These are phyloP conservation scores for Suaeda aralocaspica DNA, from an alignment of 148 eudicot genomes.

Conservation along the genomic window DNA sequence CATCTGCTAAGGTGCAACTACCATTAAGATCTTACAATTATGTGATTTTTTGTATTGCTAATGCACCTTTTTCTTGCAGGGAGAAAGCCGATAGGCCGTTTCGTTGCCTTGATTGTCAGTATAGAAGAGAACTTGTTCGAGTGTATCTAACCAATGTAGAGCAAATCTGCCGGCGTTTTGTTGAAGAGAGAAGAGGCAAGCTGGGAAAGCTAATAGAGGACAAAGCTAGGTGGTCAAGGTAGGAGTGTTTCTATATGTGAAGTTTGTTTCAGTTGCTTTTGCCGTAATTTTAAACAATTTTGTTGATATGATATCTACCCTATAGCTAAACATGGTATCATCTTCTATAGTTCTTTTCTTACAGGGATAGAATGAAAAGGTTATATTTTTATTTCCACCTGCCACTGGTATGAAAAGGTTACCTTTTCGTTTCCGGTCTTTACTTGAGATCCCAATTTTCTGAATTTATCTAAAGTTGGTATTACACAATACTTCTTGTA, in stretches of 20 bases:
- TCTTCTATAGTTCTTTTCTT: background rate
- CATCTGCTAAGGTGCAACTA: background rate
- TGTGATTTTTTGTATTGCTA: conserved; percentile 1
- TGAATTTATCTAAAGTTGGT: background rate
- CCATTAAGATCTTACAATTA: background rate
- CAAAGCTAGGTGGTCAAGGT: conserved; percentile 94
- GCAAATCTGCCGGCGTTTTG: conserved; percentile 83
- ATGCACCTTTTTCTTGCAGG: conserved; percentile 40
- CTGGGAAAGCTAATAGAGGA: conserved; percentile 73
- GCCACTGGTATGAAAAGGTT: no score
- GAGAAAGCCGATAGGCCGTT: conserved; percentile 80
- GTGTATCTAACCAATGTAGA: conserved; percentile 86
- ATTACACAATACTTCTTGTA: background rate
- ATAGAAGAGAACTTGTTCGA: conserved; percentile 83
- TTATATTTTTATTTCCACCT: no score
- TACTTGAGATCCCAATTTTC: background rate
- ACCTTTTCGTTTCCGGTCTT: background rate
- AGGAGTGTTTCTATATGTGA: conserved; percentile 14
- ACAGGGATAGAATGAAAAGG: background rate
- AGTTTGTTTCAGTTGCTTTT: conserved; percentile 1
- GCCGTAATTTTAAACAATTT: no score
- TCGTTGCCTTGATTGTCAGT: conserved; percentile 82
- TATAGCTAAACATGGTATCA: background rate
- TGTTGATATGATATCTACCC: background rate
- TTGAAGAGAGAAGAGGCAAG: conserved; percentile 78